Conservation (phyloP, 345 rosid genomes). For the Mercurialis annua region DNA sequence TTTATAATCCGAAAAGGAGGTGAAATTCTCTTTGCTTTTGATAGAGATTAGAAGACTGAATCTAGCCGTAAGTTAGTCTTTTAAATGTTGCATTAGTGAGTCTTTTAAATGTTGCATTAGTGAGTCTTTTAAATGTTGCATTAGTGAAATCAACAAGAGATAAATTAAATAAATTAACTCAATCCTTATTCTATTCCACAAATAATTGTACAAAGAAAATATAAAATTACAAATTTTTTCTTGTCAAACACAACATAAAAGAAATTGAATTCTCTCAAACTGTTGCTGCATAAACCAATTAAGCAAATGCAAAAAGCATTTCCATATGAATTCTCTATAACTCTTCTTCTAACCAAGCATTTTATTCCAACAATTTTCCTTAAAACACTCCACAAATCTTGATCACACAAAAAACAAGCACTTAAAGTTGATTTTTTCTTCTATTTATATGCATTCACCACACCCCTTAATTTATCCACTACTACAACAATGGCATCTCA, state of each 20-base stretch:
- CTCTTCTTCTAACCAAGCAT: not conserved
- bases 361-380: not conserved
- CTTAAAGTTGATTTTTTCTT: not conserved
- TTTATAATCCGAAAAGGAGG: no score
- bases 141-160: no score
- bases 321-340: not conserved
- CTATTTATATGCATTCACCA: not conserved
- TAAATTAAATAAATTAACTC: no score
- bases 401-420: slow-evolving; percentile 2
- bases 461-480: not conserved
- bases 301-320: not conserved
- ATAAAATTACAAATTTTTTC: no score
- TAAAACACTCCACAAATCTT: not conserved
- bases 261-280: not conserved
- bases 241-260: not conserved
- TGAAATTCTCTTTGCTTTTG: no score
- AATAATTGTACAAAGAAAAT: no score
- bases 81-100: no score
- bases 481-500: not conserved
- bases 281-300: not conserved
- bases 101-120: no score
- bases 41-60: no score
- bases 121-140: no score
- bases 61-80: no score
- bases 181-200: no score